phyloP scores from a whole-genome alignment of 2,329 filamentous ascomycete species.

The Penicillium expansum region DNA sequence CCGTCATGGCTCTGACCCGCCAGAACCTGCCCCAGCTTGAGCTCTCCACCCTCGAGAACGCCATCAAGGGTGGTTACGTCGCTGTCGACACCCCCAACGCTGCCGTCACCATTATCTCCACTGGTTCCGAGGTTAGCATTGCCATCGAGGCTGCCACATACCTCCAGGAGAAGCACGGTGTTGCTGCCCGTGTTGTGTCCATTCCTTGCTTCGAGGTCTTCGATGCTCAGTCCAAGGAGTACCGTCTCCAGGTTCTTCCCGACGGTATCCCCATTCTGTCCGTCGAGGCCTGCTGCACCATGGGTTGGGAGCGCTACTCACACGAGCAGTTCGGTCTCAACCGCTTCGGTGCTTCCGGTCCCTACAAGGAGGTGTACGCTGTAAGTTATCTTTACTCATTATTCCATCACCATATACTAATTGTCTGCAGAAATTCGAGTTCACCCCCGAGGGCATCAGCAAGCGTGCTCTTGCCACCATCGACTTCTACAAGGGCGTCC shows the following conservation, averaged over 20 bases:
- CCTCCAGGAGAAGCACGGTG: conserved; percentile 80
- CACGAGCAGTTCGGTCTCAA: conserved; percentile 99
- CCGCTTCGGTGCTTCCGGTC: conserved; percentile 94
- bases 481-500: conserved; percentile 96
- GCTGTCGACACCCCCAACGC: conserved; percentile 80
- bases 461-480: conserved; percentile 91
- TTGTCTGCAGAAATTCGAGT: conserved; percentile 82
- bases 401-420: conserved; percentile 8
- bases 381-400: conserved; percentile 47
- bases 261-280: conserved; percentile 91
- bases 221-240: conserved; percentile 89
- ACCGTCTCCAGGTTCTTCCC: conserved; percentile 87
- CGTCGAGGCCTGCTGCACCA: conserved; percentile 93
- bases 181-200: conserved; percentile 89
- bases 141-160: conserved; percentile 89
- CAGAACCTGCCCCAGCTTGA: conserved; percentile 99
- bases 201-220: conserved; percentile 98
- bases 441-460: conserved; percentile 92
- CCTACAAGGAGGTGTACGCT: conserved; percentile 98
- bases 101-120: conserved; percentile 84
- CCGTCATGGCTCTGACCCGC: conserved; percentile 89
- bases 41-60: conserved; percentile 84
- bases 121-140: conserved; percentile 93
- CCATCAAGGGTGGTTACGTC: conserved; percentile 93
- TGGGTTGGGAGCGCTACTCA: conserved; percentile 98